These are phyloP conservation scores for Sarcodon aspratus DNA, from an alignment of 768 basidiomycete species.

Conservation along the genomic window DNA sequence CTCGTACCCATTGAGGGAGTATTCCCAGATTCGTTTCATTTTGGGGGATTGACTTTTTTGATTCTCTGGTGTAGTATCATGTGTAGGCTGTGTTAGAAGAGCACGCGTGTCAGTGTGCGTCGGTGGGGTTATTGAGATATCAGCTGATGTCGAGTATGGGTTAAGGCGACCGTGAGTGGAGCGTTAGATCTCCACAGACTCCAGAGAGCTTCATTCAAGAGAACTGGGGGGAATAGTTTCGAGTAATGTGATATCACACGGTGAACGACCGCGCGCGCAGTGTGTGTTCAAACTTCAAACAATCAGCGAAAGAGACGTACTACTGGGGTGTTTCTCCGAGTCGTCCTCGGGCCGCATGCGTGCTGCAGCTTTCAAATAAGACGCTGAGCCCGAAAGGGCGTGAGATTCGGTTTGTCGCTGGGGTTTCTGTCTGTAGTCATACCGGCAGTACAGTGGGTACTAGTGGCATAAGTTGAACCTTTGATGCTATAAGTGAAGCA, in stretches of 20 bases:
- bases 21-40: constrained; percentile 9
- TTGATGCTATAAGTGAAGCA: too few species aligned
- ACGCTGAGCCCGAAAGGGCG: not conserved
- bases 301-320: not conserved
- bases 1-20: not conserved
- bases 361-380: constrained; percentile 2
- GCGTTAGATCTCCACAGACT: not conserved
- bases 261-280: not conserved
- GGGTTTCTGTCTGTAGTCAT: too few species aligned
- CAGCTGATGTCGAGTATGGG: constrained; percentile 1
- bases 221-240: not conserved
- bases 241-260: not conserved
- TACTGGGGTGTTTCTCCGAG: not conserved
- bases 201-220: constrained; percentile 4
- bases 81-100: too few species aligned
- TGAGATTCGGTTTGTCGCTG: too few species aligned
- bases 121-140: too few species aligned
- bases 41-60: constrained; percentile 4
- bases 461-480: too few species aligned
- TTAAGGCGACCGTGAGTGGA: constrained; percentile 2
- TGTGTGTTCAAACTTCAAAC: too few species aligned
- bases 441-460: too few species aligned
- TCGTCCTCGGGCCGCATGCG: constrained; percentile 7
- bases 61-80: not conserved
- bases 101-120: too few species aligned